Evolutionary conservation across 2,329 filamentous ascomycete genomes (phyloP).

Genomic region (Ceratocystis colombiana): DNA sequence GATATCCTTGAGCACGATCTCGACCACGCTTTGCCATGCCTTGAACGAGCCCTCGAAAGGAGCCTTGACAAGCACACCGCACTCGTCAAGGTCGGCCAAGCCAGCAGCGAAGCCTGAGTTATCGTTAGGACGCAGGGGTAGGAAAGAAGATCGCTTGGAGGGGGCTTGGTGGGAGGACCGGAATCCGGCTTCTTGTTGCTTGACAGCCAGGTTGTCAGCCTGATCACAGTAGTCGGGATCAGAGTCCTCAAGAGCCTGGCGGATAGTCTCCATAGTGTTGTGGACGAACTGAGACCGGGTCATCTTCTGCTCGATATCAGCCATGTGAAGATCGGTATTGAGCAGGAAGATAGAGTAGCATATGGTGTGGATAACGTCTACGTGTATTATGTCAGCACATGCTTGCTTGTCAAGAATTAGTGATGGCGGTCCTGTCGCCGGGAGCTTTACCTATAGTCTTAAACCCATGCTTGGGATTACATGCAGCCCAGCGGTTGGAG

Average conservation of each 20-base stretch:
- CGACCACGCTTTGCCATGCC: slow-evolving; percentile 81
- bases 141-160: slow-evolving; percentile 41
- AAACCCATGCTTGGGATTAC: slow-evolving; percentile 88
- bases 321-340: slow-evolving; percentile 91
- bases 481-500: slow-evolving; percentile 81
- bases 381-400: slow-evolving; percentile 30
- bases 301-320: slow-evolving; percentile 95
- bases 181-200: slow-evolving; percentile 26
- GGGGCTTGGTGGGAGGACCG: slow-evolving; percentile 28
- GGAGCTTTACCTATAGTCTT: slow-evolving; percentile 62
- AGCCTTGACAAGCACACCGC: slow-evolving; percentile 66
- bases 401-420: background rate
- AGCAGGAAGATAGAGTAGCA: slow-evolving; percentile 91
- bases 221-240: slow-evolving; percentile 54
- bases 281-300: slow-evolving; percentile 88
- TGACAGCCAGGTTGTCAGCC: slow-evolving; percentile 22
- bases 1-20: slow-evolving; percentile 82
- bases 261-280: slow-evolving; percentile 87
- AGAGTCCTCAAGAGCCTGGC: slow-evolving; percentile 63
- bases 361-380: slow-evolving; percentile 92
- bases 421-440: background rate
- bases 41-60: slow-evolving; percentile 65
- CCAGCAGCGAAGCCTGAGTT: slow-evolving; percentile 20
- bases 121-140: slow-evolving; percentile 40
- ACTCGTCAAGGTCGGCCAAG: slow-evolving; percentile 39